A percentile compares a stretch with the other conserved stretches of the same genome.
These are phyloP conservation scores for Phytophthora syringae DNA, from an alignment of 352 stramenopile genomes.

Conservation along the genomic window DNA sequence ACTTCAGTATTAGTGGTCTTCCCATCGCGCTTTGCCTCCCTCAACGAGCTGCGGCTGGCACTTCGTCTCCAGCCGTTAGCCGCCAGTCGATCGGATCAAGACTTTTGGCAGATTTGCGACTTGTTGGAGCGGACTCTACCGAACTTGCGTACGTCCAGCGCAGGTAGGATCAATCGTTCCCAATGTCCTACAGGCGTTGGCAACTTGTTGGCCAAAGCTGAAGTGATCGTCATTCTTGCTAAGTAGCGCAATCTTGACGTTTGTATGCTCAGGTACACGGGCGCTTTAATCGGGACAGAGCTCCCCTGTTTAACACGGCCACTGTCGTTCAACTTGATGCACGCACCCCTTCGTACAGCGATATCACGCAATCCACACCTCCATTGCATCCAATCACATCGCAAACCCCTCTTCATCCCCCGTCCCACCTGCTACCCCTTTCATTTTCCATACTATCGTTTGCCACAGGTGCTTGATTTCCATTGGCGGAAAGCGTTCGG, in stretches of 20 bases:
- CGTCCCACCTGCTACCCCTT: not conserved
- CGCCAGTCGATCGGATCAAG: not conserved
- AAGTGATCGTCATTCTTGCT: conserved; percentile 26
- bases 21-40: conserved; percentile 8
- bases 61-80: conserved; percentile 10
- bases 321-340: conserved; percentile 13
- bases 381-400: not conserved
- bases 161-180: too few species aligned
- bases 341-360: not conserved
- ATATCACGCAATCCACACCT: conserved; percentile 12
- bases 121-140: conserved; percentile 4
- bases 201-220: conserved; percentile 4
- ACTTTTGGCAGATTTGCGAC: conserved; percentile 7
- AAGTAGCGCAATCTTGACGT: conserved; percentile 9
- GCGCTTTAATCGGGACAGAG: not conserved
- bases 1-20: too few species aligned
- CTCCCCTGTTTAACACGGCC: conserved; percentile 24
- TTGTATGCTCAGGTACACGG: conserved; percentile 22
- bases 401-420: not conserved
- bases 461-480: not conserved
- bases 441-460: not conserved
- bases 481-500: conserved; percentile 28
- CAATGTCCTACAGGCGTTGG: not conserved
- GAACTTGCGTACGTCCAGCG: not conserved
- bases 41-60: conserved; percentile 17